Conservation (phyloP, 768 basidiomycete genomes). For the Paxillus rubicundulus region DNA sequence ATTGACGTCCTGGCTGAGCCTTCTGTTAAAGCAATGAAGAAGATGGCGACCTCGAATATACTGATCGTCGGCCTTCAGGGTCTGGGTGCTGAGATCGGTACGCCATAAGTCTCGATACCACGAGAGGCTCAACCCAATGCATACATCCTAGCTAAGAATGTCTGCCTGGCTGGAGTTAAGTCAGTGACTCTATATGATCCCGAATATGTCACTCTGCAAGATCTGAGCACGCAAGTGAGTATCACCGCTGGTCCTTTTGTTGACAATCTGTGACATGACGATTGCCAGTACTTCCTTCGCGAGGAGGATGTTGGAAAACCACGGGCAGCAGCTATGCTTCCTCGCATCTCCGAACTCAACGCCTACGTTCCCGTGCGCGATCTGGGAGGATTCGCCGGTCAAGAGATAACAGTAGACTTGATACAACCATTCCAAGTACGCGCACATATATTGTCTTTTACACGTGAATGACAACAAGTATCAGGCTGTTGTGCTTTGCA, state of each 20-base stretch:
- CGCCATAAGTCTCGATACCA: constrained; percentile 10
- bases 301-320: constrained; percentile 83
- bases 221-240: constrained; percentile 87
- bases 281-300: constrained; percentile 85
- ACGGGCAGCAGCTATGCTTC: constrained; percentile 79
- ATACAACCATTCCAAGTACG: constrained; percentile 87
- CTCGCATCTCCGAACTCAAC: constrained; percentile 92
- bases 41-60: constrained; percentile 95
- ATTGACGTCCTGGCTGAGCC: constrained; percentile 14
- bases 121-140: constrained; percentile 10
- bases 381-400: constrained; percentile 74
- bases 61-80: constrained; percentile 91
- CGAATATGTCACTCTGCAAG: constrained; percentile 80
- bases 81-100: constrained; percentile 94
- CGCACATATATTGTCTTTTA: background rate
- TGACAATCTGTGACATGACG: constrained; percentile 9
- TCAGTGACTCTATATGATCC: constrained; percentile 96
- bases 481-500: constrained; percentile 88
- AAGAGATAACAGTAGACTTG: constrained; percentile 75
- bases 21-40: constrained; percentile 87
- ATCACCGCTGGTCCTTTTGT: background rate
- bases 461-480: constrained; percentile 5
- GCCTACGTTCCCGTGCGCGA: constrained; percentile 92
- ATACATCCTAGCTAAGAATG: constrained; percentile 71
- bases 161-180: constrained; percentile 94